phyloP scores from a whole-genome alignment of 495 filamentous ascomycete genomes.

The Penicillium cinerascens region DNA sequence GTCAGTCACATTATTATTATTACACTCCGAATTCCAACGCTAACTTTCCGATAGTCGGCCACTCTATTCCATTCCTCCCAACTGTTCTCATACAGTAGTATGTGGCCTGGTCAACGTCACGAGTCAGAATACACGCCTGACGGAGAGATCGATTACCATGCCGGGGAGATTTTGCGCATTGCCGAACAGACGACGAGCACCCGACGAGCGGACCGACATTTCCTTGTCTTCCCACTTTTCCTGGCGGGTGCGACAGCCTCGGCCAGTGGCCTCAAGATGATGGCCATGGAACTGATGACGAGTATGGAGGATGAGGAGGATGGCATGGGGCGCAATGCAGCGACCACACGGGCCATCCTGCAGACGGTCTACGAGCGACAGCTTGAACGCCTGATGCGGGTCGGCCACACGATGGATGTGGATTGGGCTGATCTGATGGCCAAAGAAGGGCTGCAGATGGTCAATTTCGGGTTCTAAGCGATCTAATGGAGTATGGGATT shows the following conservation, averaged over 20 bases:
- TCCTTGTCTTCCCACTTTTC: constrained; percentile 56
- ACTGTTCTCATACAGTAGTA: constrained; percentile 49
- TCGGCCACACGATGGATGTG: constrained; percentile 36
- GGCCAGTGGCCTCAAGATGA: constrained; percentile 41
- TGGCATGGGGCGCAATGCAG: constrained; percentile 46
- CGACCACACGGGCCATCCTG: constrained; percentile 46
- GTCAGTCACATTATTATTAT: constrained; percentile 24
- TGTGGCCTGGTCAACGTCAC: constrained; percentile 46
- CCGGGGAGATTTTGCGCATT: constrained; percentile 42
- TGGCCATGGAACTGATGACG: constrained; percentile 49
- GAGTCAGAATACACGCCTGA: constrained; percentile 29
- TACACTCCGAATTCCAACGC: neutral
- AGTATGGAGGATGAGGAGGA: constrained; percentile 47
- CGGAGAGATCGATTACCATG: constrained; percentile 42
- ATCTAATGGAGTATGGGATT: constrained; percentile 4
- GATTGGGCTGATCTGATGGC: constrained; percentile 48
- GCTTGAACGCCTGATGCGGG: constrained; percentile 32
- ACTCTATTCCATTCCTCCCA: constrained; percentile 49
- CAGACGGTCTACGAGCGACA: constrained; percentile 50
- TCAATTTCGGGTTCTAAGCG: constrained; percentile 32
- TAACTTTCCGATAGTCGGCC: constrained; percentile 30
- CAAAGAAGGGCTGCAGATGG: constrained; percentile 39
- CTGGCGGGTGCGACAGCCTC: constrained; percentile 49
- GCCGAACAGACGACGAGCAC: constrained; percentile 30
- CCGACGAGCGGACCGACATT: constrained; percentile 38